A percentile compares a stretch with the other conserved stretches of the same genome.
phyloP scores from a whole-genome alignment of 2,329 filamentous ascomycete genomes.

The Fusarium illudens region DNA sequence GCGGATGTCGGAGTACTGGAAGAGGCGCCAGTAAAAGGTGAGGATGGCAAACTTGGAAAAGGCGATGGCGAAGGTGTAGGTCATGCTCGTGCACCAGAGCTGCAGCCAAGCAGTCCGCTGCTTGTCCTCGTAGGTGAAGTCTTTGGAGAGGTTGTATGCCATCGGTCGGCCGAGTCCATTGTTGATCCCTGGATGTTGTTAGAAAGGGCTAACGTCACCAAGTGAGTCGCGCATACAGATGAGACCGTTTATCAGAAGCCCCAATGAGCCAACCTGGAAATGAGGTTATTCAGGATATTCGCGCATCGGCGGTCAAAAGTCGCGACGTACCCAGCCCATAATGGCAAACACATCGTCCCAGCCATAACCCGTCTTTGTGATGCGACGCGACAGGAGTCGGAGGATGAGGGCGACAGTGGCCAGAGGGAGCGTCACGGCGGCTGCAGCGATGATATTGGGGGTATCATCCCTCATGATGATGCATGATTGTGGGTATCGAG shows the following conservation, averaged over 20 bases:
- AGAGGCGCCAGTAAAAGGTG: slow-evolving; percentile 44
- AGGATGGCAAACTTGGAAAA: slow-evolving; percentile 44
- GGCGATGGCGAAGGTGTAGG: slow-evolving; percentile 42
- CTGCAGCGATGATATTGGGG: slow-evolving; percentile 36
- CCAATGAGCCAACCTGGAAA: slow-evolving; percentile 28
- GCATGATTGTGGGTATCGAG: slow-evolving; percentile 17
- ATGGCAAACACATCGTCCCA: slow-evolving; percentile 33
- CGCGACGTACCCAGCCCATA: slow-evolving; percentile 33
- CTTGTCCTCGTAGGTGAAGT: slow-evolving; percentile 22
- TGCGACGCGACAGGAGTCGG: slow-evolving; percentile 30
- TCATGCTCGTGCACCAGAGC: slow-evolving; percentile 41
- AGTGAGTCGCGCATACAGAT: slow-evolving; percentile 16
- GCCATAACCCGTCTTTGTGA: slow-evolving; percentile 38
- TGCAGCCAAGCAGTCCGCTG: slow-evolving; percentile 30
- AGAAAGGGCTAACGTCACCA: background rate
- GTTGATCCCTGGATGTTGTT: slow-evolving; percentile 7
- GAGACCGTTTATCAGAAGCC: slow-evolving; percentile 25
- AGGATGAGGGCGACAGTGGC: slow-evolving; percentile 30
- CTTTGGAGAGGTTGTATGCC: slow-evolving; percentile 23
- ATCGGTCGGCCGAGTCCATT: slow-evolving; percentile 31
- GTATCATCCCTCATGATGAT: slow-evolving; percentile 37
- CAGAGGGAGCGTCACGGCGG: slow-evolving; percentile 32
- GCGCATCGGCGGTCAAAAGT: background rate
- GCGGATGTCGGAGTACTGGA: slow-evolving; percentile 41
- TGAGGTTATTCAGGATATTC: background rate